Evolutionary conservation across 495 filamentous ascomycete genomes (phyloP), one percentile per base, ranked within the genome.

Genomic region (Penicillium dipodomyicola): DNA sequence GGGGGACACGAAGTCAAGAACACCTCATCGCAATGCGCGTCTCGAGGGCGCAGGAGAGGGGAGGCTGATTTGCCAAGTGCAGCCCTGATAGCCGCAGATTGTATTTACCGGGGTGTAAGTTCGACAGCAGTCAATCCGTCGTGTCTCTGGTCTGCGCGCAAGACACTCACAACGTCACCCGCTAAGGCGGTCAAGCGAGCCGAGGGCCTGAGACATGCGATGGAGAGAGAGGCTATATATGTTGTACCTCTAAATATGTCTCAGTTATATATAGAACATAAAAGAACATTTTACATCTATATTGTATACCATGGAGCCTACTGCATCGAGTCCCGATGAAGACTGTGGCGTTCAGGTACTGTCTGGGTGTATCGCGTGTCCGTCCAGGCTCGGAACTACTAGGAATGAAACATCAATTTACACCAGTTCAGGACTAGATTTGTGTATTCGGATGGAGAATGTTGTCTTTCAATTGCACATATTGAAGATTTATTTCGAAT

Each of bases 101-200:
- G 60, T 57, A 58, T 60, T 35, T 40, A 25, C 58, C 42, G 59
- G 59, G 54, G 47, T 41, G 37, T 52, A 20, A 25, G 48, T 59
- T 47, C 56, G 52, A 44, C 52, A 42, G 58, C 53, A 60, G 46
- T 61, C 55, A 45, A 54, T 68, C 35, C 57, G 62, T 65, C 61
- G 54, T 63, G 65, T 60, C 57, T 56, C 58, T 47, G 25, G 2
- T 53, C 66, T 72, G 63, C 65, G 65, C 68, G 72, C 57, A 57
- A 48, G 57, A 52, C 49, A 67, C 63, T 66, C 69, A 67, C 70
- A 72, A 67, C 71, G 67, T 72, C 70, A 73, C 67, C 69, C 64
- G 67, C 72, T 62, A 45, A 63, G 62, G 67, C 70, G 61, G 65
- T 68, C 58, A 70, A 56, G 54, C 52, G 49, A 61, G 40, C 69